Base-by-base conservation (phyloP, 208 protist species). In the Phytomonas sp. region DNA sequence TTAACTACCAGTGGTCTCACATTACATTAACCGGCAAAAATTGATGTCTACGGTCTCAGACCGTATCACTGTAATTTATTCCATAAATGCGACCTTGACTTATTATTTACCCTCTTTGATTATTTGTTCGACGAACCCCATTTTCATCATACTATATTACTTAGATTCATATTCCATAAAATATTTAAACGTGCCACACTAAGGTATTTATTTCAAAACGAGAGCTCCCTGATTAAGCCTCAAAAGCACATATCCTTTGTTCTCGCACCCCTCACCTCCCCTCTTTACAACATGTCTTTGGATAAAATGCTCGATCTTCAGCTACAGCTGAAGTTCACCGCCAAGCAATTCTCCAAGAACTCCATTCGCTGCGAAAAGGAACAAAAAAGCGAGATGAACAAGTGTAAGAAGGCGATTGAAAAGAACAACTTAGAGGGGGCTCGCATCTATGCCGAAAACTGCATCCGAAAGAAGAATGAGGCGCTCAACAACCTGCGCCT, bases 371-470 rank as follows among this genome's bases (percentile, higher is more conserved):
- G 86, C 67, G 93, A 98, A 70, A 97, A 98, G 83, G 89, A 97
- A 70, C 92, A 98, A 74, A 97, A 97, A 72, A 67, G 78, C 42
- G 88, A 97, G 68, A 94, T 97, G 66, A 45, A 75, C 65, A 98
- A 98, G 78, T 88, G 97, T 64, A 98, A 98, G 77, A 64, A 83
- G 66, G 94, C 97, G 26, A 98, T 99, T 71, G 93, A 99, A 75
- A 97, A 98, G 78, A 93, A 93, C 66, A 98, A 99, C 87, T 95
- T 97, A 72, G 98, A 99, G 36, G 96, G 96, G 12, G 98, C 98
- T 6, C 87, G 97, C 59, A 99, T 99, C 33, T 98, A 98, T 79
- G 97, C 97, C 31, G 87, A 99, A 80, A 99, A 99, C 76, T 97
- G 97, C 31, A 99, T 99, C 64, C 82, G 98, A 31, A 97, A 99